Evolutionary conservation across 768 basidiomycete species (phyloP), one percentile per base, ranked within the genome.

Genomic region (Leccinum disarticulatum): DNA sequence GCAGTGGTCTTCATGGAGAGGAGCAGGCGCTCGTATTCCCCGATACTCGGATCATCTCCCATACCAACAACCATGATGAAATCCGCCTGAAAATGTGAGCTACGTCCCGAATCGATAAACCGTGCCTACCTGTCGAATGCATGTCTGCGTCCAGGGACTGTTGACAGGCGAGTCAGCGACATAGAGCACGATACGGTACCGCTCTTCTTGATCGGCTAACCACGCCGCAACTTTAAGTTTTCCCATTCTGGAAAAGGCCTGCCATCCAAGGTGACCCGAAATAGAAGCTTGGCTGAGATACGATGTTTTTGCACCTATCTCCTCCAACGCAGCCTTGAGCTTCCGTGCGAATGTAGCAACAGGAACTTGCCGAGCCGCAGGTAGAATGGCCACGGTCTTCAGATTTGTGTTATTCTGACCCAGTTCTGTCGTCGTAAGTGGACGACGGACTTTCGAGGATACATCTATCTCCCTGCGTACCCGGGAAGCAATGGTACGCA

Each of bases 101-200:
- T 54, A 60, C 57, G 14, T 27, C 38, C 48, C 10, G 35, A 38
- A 55, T 25, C 17, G n/a, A 60, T 46, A 51, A 46, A 30, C 25
- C 52, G 50, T 48, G 28, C 81, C 51, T 58, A 90, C 91, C 81
- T 98, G 96, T 27, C 94, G 85, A 62, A 99, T 95, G 72, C 95
- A 98, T 1, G 95, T 98, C 74, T 98, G 91, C 31, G 96, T 98
- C 97, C 97, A 99, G 19, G 93, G 90, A 59, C 93, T 95, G 58
- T 86, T 91, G 36, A 96, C 94, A 0, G 95, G 87, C 0, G 96
- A 94, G 74, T 99, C 95, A 8, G 92, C 96, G 33, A 99, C 93
- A 70, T 98, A 98, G 15, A 99, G 82, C 1, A 98, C 95, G 3
- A 87, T 97, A 30, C 93, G 83, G 69, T 90, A 97, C 68, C 92